These are phyloP conservation scores for Colletotrichum kahawae DNA, from an alignment of 2,329 filamentous ascomycete genomes.

Conservation along the genomic window DNA sequence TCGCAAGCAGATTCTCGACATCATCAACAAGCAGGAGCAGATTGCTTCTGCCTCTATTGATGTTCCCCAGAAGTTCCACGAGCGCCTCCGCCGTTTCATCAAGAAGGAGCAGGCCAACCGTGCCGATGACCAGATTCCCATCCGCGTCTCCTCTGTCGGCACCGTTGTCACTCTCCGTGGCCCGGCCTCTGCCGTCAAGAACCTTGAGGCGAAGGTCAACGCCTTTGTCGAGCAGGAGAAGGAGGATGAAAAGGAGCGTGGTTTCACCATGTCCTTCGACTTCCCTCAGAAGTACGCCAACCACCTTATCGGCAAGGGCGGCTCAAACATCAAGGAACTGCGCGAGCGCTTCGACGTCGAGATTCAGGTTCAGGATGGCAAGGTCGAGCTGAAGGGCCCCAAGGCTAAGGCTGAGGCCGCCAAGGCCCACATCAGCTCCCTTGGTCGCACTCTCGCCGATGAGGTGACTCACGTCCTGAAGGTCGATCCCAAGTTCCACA, in stretches of 20 bases:
- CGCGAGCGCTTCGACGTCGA: conserved; percentile 72
- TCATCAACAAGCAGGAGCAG: conserved; percentile 64
- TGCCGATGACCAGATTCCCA: conserved; percentile 61
- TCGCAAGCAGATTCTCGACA: conserved; percentile 58
- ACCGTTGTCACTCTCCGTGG: conserved; percentile 77
- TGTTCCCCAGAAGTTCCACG: conserved; percentile 67
- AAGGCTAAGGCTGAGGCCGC: conserved; percentile 92
- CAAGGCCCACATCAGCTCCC: conserved; percentile 78
- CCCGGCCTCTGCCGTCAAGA: conserved; percentile 73
- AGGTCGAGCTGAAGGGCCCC: conserved; percentile 94
- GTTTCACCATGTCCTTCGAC: conserved; percentile 84
- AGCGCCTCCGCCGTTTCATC: conserved; percentile 67
- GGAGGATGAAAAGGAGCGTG: conserved; percentile 91
- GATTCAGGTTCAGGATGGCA: conserved; percentile 91
- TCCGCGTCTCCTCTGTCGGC: conserved; percentile 63
- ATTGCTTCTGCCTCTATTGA: conserved; percentile 58
- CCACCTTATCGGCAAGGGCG: conserved; percentile 74
- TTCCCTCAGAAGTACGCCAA: conserved; percentile 96
- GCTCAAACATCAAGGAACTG: conserved; percentile 69
- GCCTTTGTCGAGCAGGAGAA: conserved; percentile 87
- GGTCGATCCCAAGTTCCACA: conserved; percentile 92
- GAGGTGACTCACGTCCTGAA: conserved; percentile 87
- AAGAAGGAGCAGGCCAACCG: conserved; percentile 67
- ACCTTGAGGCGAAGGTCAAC: conserved; percentile 73
- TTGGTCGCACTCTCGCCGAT: conserved; percentile 86